phyloP scores from a whole-genome alignment of 2,329 filamentous ascomycete species.

The Cordyceps militaris region DNA sequence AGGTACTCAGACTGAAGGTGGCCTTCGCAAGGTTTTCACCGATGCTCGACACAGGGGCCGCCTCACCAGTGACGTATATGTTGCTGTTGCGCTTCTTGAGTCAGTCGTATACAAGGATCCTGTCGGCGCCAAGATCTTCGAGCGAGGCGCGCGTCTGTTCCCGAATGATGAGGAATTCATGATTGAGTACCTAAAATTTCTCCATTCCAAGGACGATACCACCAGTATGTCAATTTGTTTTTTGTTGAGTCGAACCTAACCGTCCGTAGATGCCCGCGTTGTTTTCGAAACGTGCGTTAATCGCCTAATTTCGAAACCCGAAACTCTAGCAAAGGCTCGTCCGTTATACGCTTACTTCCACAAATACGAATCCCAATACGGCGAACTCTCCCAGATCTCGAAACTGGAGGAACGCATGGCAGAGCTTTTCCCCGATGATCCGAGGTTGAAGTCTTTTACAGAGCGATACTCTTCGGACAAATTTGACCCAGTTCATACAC shows the following conservation, averaged over 20 bases:
- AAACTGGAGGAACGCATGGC: constrained; percentile 90
- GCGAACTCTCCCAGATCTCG: constrained; percentile 82
- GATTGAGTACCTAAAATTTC: constrained; percentile 90
- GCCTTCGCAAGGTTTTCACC: constrained; percentile 80
- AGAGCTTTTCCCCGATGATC: constrained; percentile 86
- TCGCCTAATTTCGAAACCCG: constrained; percentile 69
- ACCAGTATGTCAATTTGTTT: constrained; percentile 61
- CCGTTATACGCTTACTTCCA: constrained; percentile 88
- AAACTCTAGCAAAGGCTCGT: constrained; percentile 68
- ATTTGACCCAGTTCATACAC: constrained; percentile 78
- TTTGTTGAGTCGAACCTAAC: constrained; percentile 15
- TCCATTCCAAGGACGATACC: constrained; percentile 85
- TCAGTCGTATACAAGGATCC: constrained; percentile 93
- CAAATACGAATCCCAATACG: constrained; percentile 89
- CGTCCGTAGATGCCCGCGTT: constrained; percentile 69
- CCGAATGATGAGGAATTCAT: constrained; percentile 91
- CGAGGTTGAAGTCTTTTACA: constrained; percentile 66
- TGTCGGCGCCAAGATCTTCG: constrained; percentile 90
- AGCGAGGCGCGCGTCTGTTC: constrained; percentile 87
- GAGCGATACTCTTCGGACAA: constrained; percentile 62
- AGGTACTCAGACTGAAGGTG: constrained; percentile 57
- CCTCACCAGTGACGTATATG: constrained; percentile 89
- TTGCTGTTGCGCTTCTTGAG: constrained; percentile 86
- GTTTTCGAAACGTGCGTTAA: constrained; percentile 94
- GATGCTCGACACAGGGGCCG: constrained; percentile 83